Conservation (phyloP, 371 early-diverging fungal genomes). For the Mucor irregularis region DNA sequence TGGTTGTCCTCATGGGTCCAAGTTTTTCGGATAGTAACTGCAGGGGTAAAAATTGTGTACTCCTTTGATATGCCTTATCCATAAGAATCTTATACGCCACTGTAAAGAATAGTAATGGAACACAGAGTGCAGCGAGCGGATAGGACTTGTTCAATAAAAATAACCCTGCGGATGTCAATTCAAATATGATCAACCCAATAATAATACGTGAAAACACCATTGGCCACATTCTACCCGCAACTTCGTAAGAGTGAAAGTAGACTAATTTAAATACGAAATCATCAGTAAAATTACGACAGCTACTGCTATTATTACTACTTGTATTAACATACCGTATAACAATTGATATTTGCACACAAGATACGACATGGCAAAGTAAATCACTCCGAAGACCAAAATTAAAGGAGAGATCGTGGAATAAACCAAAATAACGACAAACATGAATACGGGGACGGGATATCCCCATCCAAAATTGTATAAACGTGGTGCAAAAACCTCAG, state of each 20-base stretch:
- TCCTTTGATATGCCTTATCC: conserved; percentile 54
- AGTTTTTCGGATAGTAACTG: conserved; percentile 44
- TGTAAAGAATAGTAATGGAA: conserved; percentile 55
- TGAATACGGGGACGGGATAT: conserved; percentile 69
- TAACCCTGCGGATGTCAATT: conserved; percentile 74
- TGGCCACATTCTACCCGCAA: conserved; percentile 78
- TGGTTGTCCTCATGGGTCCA: conserved; percentile 37
- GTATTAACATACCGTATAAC: conserved; percentile 53
- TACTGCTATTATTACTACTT: background rate
- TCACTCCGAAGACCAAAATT: conserved; percentile 71
- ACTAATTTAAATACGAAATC: conserved; percentile 31
- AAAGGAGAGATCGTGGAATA: conserved; percentile 86
- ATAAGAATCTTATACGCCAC: conserved; percentile 57
- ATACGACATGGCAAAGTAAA: conserved; percentile 75
- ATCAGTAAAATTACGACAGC: background rate
- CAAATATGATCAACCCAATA: conserved; percentile 74
- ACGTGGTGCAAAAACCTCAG: conserved; percentile 63
- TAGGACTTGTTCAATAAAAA: conserved; percentile 65
- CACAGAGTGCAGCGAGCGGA: conserved; percentile 43
- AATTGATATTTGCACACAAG: conserved; percentile 77
- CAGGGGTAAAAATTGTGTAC: conserved; percentile 54
- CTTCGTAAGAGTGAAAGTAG: conserved; percentile 81
- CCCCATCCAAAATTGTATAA: conserved; percentile 70
- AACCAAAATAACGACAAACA: conserved; percentile 75
- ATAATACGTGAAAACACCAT: conserved; percentile 72